Evolutionary conservation across 2,329 filamentous ascomycete genomes (phyloP).

Genomic region (Alternaria consortialis): DNA sequence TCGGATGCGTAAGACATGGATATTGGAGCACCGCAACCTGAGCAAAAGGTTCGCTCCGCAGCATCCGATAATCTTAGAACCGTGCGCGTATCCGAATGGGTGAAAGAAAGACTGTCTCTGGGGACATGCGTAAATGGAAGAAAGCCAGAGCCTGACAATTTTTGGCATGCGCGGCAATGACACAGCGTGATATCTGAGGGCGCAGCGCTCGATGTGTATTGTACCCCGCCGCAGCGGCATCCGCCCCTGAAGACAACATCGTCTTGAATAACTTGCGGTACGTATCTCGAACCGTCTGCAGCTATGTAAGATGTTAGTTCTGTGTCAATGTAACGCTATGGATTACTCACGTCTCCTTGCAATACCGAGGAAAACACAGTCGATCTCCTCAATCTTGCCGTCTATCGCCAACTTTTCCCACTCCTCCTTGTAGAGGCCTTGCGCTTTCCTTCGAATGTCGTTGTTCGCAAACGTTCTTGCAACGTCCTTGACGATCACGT

Average conservation of each 20-base stretch:
- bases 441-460: slow-evolving; percentile 46
- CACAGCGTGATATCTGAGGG: slow-evolving; percentile 54
- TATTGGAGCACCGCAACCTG: slow-evolving; percentile 58
- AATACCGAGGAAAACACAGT: slow-evolving; percentile 51
- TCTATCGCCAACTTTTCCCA: slow-evolving; percentile 51
- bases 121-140: slow-evolving; percentile 55
- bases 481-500: slow-evolving; percentile 38
- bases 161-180: slow-evolving; percentile 61
- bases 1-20: slow-evolving; percentile 54
- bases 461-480: slow-evolving; percentile 40
- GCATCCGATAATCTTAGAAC: slow-evolving; percentile 50
- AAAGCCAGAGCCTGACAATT: slow-evolving; percentile 58
- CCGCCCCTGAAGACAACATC: slow-evolving; percentile 50
- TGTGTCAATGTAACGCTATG: background rate
- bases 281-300: slow-evolving; percentile 36
- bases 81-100: slow-evolving; percentile 39
- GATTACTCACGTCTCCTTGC: slow-evolving; percentile 44
- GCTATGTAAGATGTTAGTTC: slow-evolving; percentile 26
- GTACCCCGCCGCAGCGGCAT: slow-evolving; percentile 56
- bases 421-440: slow-evolving; percentile 47
- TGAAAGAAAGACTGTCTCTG: slow-evolving; percentile 46
- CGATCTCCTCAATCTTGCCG: slow-evolving; percentile 51
- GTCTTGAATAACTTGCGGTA: slow-evolving; percentile 15
- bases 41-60: slow-evolving; percentile 58
- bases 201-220: slow-evolving; percentile 51